Base-by-base conservation (phyloP, 345 rosid genomes). In the Carallia brachiata region DNA sequence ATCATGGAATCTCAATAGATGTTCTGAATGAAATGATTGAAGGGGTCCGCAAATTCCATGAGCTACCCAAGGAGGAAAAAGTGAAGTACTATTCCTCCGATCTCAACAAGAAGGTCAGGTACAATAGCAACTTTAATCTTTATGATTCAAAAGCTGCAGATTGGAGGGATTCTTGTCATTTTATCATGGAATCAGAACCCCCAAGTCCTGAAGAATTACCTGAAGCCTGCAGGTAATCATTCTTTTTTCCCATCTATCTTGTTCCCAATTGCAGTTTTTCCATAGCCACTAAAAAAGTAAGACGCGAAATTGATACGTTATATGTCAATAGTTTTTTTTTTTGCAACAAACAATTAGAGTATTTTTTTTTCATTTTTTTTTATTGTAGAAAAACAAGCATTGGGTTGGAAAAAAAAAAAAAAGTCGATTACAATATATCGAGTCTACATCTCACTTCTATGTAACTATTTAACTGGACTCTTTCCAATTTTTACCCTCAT, bases 111-210 rank as follows among this genome's bases (percentile, higher is more conserved):
- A 63, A 66, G 13, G 77, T 79, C 7, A 57, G 53, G 59, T 69
- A 37, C 53, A 40, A 9, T 28, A 72, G 72, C 6, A 79, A 75
- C 66, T 61, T 36, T 58, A 59, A 61, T 66, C 48, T 75, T 62
- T 67, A 44, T 8, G 31, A 34, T 7, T 30, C 74, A 7, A 65
- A 47, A 50, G 53, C 55, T 50, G 77, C 79, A 7, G 65, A 70
- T 44, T 79, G 80, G 83, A 79, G 79, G 69, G 82, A 75, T 53
- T 71, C 77, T 30, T 27, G 61, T 59, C 7, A 17, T 13, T 71
- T 72, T 27, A 9, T 5, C 9, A 72, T 65, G 74, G 75, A 62
- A 5, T 75, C 79, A 0, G 65, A 73, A 65, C 58, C 71, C 47
- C 63, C 76, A 3, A 36, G 44, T 34, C 72, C 72, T 1, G 62